phyloP scores from a whole-genome alignment of 1,139 yeast species.

The Lizanozyma gosingica region DNA sequence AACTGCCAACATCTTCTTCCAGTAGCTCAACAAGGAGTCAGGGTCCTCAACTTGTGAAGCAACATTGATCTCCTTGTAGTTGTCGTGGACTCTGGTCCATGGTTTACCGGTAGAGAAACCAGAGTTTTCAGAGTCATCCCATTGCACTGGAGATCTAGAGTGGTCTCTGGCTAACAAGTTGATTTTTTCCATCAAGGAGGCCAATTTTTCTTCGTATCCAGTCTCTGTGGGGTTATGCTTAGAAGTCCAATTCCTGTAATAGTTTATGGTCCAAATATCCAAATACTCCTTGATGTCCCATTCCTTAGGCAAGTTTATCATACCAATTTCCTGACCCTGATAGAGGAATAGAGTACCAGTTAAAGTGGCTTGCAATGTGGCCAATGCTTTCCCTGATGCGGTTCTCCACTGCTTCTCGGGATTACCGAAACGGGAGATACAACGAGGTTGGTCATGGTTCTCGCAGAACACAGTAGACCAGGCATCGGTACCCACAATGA shows the following conservation, averaged over 20 bases:
- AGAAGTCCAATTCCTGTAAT: constrained; percentile 14
- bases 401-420: constrained; percentile 11
- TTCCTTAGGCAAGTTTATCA: constrained; percentile 36
- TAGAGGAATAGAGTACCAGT: constrained; percentile 51
- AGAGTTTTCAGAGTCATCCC: constrained; percentile 23
- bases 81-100: constrained; percentile 34
- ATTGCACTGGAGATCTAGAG: constrained; percentile 36
- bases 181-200: constrained; percentile 18
- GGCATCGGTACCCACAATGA: constrained; percentile 16
- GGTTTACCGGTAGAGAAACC: constrained; percentile 31
- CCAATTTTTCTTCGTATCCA: constrained; percentile 9
- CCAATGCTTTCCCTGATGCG: constrained; percentile 15
- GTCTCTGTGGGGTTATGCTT: constrained; percentile 6
- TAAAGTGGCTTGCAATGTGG: constrained; percentile 33
- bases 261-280: constrained; percentile 41
- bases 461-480: constrained; percentile 18
- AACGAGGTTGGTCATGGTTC: constrained; percentile 18
- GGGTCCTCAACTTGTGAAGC: constrained; percentile 26
- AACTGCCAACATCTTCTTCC: constrained; percentile 21
- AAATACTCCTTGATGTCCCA: constrained; percentile 44
- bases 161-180: constrained; percentile 30
- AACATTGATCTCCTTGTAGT: constrained; percentile 29
- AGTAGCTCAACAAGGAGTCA: constrained; percentile 25
- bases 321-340: constrained; percentile 57
- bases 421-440: constrained; percentile 15